Evolutionary conservation across 148 eudicot genomes (phyloP), one percentile per base, ranked within the genome.

Genomic region (Nepenthes gracilis): DNA sequence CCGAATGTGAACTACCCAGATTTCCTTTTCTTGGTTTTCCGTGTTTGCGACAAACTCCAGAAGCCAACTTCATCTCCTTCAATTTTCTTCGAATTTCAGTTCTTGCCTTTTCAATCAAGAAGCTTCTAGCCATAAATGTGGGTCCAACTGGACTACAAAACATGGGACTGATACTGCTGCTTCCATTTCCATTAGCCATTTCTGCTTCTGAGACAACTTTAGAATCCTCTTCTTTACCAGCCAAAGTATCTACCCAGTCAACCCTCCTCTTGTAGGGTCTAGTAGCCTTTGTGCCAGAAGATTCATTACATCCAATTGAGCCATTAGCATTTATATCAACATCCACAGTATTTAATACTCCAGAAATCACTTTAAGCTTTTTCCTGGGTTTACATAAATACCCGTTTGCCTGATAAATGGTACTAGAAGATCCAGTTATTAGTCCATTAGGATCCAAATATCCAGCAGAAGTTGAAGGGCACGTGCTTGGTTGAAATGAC

Each of bases 401-500:
- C 14, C 80, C 88, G 52, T 80, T 77, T 23, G 58, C 69, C 47
- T 75, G 83, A 65, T 74, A 71, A 47, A 38, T 12, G 14, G 63
- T 57, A 68, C 72, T 66, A n/a, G 73, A 48, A 45, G 86, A 64
- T 51, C 66, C 23, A 33, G 56, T 14, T 12, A 75, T 63, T 32
- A 70, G 68, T 50, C 80, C 77, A 72, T 75, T 85, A 57, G 76
- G 79, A 64, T 74, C 86, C 33, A 67, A 69, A 67, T 72, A 76
- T 12, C 76, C 84, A 54, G 68, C 67, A 60, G 96, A 71, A 53
- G 79, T 72, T 43, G 83, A 83, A 32, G 85, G 72, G 47, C 45
- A 71, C 2, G 89, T 54, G 74, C 71, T 79, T 84, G 83, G 84
- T 72, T 88, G 96, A 70, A 86, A 88, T n/a, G 98, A 77, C 43